These are phyloP conservation scores for Pleurotus tuoliensis DNA, from an alignment of 768 basidiomycete species.

Conservation along the genomic window DNA sequence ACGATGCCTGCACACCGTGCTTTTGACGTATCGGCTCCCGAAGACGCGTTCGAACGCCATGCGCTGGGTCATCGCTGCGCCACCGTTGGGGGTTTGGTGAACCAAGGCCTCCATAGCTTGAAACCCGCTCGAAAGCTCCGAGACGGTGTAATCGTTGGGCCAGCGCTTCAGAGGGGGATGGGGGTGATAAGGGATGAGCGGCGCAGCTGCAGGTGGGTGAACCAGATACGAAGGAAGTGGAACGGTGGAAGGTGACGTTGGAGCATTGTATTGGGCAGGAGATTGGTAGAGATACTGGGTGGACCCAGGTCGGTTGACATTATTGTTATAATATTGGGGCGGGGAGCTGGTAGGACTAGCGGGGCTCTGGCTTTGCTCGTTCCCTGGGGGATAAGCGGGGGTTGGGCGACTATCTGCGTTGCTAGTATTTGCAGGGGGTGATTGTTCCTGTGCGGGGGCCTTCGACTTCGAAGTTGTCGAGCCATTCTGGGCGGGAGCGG, in stretches of 20 bases:
- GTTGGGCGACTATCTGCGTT: slow-evolving; percentile 10
- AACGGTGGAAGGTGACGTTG: neutral
- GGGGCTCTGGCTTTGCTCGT: slow-evolving; percentile 14
- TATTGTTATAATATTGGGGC: slow-evolving; percentile 1
- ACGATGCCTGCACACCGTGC: slow-evolving; percentile 69
- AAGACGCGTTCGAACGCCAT: slow-evolving; percentile 68
- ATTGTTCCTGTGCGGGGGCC: neutral
- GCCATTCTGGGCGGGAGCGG: slow-evolving; percentile 2
- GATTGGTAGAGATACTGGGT: slow-evolving; percentile 1
- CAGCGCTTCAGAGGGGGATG: slow-evolving; percentile 68
- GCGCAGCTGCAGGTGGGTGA: slow-evolving; percentile 20
- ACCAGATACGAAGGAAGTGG: slow-evolving; percentile 23
- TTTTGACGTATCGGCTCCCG: slow-evolving; percentile 68
- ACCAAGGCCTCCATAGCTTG: slow-evolving; percentile 38
- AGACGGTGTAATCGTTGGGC: slow-evolving; percentile 75
- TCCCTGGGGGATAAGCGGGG: slow-evolving; percentile 11
- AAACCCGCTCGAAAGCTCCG: slow-evolving; percentile 61
- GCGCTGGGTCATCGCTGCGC: slow-evolving; percentile 48
- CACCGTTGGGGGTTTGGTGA: slow-evolving; percentile 24
- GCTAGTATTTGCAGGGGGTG: neutral
- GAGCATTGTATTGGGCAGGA: neutral
- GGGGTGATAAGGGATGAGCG: slow-evolving; percentile 44
- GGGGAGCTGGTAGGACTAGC: slow-evolving; percentile 12
- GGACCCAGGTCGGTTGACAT: slow-evolving; percentile 13
- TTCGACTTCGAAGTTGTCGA: neutral